A percentile compares a stretch with the other conserved stretches of the same genome.
Conservation (phyloP, 352 stramenopile species). For the Saprolegnia parasitica region DNA sequence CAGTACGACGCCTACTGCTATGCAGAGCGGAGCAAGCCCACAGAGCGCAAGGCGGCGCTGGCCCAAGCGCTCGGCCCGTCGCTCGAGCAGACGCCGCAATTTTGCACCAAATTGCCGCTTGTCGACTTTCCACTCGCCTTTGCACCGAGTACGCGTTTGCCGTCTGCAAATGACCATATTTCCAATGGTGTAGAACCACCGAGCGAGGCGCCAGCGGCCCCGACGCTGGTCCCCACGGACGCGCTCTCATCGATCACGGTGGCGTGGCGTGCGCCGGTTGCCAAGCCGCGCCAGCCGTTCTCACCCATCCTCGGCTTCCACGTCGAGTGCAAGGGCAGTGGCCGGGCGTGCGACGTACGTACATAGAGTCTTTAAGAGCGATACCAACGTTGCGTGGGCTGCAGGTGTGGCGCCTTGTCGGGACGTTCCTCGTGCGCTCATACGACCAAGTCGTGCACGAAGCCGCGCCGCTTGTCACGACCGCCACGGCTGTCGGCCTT, state of each 20-base stretch:
- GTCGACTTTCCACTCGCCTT: slow-evolving; percentile 44
- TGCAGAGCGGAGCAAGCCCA: background rate
- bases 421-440: slow-evolving; percentile 46
- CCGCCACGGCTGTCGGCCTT: slow-evolving; percentile 40
- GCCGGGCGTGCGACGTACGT: slow-evolving; percentile 38
- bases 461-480: slow-evolving; percentile 32
- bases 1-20: slow-evolving; percentile 24
- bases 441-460: slow-evolving; percentile 48
- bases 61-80: background rate
- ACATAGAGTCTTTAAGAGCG: background rate
- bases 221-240: slow-evolving; percentile 33
- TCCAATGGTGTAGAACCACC: slow-evolving; percentile 33
- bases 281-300: slow-evolving; percentile 34
- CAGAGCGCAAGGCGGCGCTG: background rate
- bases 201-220: slow-evolving; percentile 33
- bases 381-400: background rate
- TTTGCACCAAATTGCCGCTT: slow-evolving; percentile 32
- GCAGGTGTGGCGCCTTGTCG: slow-evolving; percentile 48
- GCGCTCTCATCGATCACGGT: slow-evolving; percentile 50
- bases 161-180: background rate
- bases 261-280: slow-evolving; percentile 34
- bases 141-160: slow-evolving; percentile 35
- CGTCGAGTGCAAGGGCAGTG: slow-evolving; percentile 44
- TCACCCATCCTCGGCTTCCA: slow-evolving; percentile 57
- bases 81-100: slow-evolving; percentile 46